Evolutionary conservation across 352 stramenopile species (phyloP).

Genomic region (Phytophthora sojae): DNA sequence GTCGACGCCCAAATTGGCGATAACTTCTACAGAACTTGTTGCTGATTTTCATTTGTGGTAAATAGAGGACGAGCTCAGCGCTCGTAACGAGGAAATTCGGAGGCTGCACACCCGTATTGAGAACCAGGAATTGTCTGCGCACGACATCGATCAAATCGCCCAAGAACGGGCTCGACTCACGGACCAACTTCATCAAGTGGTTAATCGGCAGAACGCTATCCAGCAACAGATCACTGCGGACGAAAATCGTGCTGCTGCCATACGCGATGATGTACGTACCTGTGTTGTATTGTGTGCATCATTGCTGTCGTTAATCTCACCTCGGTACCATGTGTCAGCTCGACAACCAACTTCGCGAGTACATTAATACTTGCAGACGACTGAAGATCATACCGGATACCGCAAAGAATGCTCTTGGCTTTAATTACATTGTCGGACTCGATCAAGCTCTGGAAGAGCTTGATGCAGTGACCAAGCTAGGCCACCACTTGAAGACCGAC

Average conservation of each 20-base stretch:
- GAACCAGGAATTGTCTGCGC: constrained; percentile 79
- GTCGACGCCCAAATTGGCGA: neutral
- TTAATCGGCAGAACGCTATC: constrained; percentile 65
- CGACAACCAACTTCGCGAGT: constrained; percentile 74
- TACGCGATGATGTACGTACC: constrained; percentile 67
- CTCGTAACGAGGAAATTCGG: constrained; percentile 68
- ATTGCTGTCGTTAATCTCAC: neutral
- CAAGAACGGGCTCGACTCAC: constrained; percentile 77
- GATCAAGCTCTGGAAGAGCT: constrained; percentile 71
- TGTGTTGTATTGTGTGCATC: neutral
- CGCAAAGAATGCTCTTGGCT: constrained; percentile 81
- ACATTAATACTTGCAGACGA: constrained; percentile 76
- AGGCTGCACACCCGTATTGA: constrained; percentile 72
- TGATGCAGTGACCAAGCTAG: constrained; percentile 59
- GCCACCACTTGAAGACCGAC: constrained; percentile 69
- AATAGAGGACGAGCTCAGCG: constrained; percentile 57
- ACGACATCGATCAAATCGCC: constrained; percentile 80
- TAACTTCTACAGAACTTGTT: neutral
- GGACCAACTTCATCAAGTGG: constrained; percentile 73
- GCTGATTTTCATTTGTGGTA: constrained; percentile 14
- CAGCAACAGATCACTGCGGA: constrained; percentile 67
- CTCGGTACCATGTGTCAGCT: constrained; percentile 38
- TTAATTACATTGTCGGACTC: constrained; percentile 81
- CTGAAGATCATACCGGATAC: constrained; percentile 90
- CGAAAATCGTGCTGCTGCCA: constrained; percentile 70